Conservation (phyloP, 2,329 filamentous ascomycete genomes). For the Tolypocladium inflatum region DNA sequence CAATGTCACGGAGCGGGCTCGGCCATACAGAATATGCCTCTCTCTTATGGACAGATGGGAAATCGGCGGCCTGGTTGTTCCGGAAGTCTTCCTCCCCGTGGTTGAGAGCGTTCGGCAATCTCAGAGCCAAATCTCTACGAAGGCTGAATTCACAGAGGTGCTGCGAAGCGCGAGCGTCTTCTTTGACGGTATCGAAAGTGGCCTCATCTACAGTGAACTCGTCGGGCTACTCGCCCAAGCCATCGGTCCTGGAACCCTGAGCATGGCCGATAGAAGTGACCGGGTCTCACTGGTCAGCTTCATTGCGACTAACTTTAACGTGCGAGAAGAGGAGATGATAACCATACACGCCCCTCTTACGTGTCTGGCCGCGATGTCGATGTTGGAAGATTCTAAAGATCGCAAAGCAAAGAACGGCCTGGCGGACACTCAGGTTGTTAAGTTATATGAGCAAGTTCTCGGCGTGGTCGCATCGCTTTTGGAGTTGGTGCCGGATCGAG, state of each 20-base stretch:
- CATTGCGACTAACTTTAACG: constrained; percentile 79
- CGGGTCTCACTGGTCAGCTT: constrained; percentile 71
- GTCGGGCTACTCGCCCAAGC: constrained; percentile 55
- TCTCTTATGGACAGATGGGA: constrained; percentile 99
- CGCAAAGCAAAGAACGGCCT: constrained; percentile 18
- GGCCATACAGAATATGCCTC: constrained; percentile 82
- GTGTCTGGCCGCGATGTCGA: constrained; percentile 47
- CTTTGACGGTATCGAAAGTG: constrained; percentile 94
- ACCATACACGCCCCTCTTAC: constrained; percentile 73
- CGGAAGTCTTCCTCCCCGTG: constrained; percentile 79
- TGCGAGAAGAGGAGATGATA: constrained; percentile 93
- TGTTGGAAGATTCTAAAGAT: constrained; percentile 45
- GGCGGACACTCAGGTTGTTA: constrained; percentile 21
- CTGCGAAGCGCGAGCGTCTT: constrained; percentile 89
- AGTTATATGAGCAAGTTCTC: constrained; percentile 25
- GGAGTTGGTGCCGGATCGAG: constrained; percentile 54
- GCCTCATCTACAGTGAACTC: constrained; percentile 82
- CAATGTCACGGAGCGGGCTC: constrained; percentile 54
- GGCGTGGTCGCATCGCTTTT: constrained; percentile 47
- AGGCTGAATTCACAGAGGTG: constrained; percentile 72
- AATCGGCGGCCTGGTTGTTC: constrained; percentile 81
- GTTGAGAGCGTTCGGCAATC: constrained; percentile 73
- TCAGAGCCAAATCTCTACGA: constrained; percentile 53
- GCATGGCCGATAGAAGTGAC: constrained; percentile 40
- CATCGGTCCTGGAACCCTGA: constrained; percentile 36